phyloP scores from a whole-genome alignment of 805 yeast genomes.

The Helenozyma rhizophorensis region DNA sequence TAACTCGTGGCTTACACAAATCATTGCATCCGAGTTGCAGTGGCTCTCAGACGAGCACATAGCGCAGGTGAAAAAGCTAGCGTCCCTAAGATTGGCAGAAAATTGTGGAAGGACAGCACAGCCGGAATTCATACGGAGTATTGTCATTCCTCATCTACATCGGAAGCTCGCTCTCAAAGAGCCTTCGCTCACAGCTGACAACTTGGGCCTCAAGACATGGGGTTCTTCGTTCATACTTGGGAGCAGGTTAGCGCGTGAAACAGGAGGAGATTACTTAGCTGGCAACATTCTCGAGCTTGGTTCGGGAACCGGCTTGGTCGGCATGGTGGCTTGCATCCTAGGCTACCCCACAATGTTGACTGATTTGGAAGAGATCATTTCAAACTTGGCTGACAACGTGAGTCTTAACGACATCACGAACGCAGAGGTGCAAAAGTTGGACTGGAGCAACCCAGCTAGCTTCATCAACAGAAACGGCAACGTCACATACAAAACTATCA shows the following conservation, averaged over 20 bases:
- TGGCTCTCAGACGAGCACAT: conserved; percentile 40
- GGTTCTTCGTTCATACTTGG: conserved; percentile 81
- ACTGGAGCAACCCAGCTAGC: conserved; percentile 68
- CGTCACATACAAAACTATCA: conserved; percentile 51
- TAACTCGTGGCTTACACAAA: conserved; percentile 45
- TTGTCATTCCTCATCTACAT: conserved; percentile 26
- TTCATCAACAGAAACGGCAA: conserved; percentile 23
- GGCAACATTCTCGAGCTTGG: conserved; percentile 70
- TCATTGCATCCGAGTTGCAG: conserved; percentile 44
- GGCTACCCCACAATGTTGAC: conserved; percentile 57
- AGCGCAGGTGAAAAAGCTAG: conserved; percentile 46
- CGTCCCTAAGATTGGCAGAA: conserved; percentile 69
- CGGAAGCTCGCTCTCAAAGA: conserved; percentile 49
- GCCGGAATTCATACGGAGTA: conserved; percentile 62
- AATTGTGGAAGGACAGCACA: conserved; percentile 82
- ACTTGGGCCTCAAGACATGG: conserved; percentile 92
- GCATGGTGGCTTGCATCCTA: conserved; percentile 58
- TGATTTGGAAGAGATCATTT: conserved; percentile 73
- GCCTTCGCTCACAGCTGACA: conserved; percentile 84
- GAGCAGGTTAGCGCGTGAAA: conserved; percentile 36
- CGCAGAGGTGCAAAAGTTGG: conserved; percentile 50
- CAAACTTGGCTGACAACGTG: conserved; percentile 60
- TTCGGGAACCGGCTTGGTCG: conserved; percentile 90
- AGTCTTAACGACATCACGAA: conserved; percentile 40
- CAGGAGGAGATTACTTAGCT: conserved; percentile 4